Evolutionary conservation across 441 rosid genomes (phyloP).

Genomic region (Gossypium schwendimanii): DNA sequence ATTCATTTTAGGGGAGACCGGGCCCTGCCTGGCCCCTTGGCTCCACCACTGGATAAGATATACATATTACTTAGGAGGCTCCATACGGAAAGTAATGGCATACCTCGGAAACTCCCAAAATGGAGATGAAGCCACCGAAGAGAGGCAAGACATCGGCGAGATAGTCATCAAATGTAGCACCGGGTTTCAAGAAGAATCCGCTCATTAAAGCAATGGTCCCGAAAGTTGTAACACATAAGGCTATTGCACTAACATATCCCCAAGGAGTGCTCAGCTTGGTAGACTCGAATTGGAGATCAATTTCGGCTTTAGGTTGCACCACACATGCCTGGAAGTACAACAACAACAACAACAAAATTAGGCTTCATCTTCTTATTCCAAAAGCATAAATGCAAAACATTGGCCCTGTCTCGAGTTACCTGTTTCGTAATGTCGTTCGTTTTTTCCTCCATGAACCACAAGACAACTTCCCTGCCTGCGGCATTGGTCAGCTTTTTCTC

Average conservation of each 20-base stretch:
- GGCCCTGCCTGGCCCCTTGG: too few relatives aligned
- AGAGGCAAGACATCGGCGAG: conserved; percentile 68
- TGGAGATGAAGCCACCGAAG: conserved; percentile 72
- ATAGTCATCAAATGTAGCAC: conserved; percentile 75
- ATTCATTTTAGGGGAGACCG: too few relatives aligned
- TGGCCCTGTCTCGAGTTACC: conserved; percentile 29
- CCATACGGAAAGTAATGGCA: background rate
- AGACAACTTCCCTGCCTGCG: conserved; percentile 70
- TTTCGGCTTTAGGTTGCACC: conserved; percentile 85
- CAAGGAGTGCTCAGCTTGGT: conserved; percentile 75
- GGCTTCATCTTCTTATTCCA: background rate
- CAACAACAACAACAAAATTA: background rate
- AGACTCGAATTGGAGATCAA: conserved; percentile 67
- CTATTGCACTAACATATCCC: conserved; percentile 63
- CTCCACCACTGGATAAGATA: background rate
- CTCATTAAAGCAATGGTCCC: conserved; percentile 87
- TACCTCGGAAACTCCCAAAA: conserved; percentile 90
- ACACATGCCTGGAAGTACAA: conserved; percentile 60
- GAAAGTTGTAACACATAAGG: conserved; percentile 65
- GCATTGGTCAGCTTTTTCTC: conserved; percentile 81
- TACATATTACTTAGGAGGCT: background rate
- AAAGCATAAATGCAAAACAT: background rate
- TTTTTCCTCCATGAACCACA: conserved; percentile 95
- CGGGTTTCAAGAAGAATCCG: conserved; percentile 82
- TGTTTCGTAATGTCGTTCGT: conserved; percentile 72